Percentiles rank a stretch among this genome's conserved stretches.
Conservation (phyloP, 805 yeast species). For the Komagataella ulmi region DNA sequence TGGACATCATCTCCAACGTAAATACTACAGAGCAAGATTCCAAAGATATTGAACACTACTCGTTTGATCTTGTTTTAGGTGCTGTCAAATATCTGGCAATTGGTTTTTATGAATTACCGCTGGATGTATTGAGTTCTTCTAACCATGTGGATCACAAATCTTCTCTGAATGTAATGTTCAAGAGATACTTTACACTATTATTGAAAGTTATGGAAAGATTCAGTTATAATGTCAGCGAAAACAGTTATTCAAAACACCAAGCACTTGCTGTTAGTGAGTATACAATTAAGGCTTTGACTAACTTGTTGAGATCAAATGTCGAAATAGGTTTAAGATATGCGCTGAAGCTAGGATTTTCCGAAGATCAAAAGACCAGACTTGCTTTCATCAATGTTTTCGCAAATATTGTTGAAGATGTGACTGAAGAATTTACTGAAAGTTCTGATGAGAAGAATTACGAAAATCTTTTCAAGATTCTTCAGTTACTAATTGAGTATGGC, state of each 20-base stretch:
- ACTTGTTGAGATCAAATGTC: conserved; percentile 57
- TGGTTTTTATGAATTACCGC: conserved; percentile 38
- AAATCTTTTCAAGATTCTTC: background rate
- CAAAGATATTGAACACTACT: conserved; percentile 31
- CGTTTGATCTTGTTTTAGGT: conserved; percentile 51
- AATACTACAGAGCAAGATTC: conserved; percentile 6
- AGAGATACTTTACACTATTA: conserved; percentile 51
- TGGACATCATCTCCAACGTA: conserved; percentile 6
- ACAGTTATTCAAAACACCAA: conserved; percentile 30
- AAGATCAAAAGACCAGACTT: conserved; percentile 47
- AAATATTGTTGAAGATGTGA: conserved; percentile 32
- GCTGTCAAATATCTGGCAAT: conserved; percentile 44
- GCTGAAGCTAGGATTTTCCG: conserved; percentile 66
- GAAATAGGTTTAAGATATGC: conserved; percentile 69
- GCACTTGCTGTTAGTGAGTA: conserved; percentile 44
- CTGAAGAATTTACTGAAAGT: conserved; percentile 5
- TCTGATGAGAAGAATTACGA: conserved; percentile 3
- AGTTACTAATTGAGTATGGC: background rate
- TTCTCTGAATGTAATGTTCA: conserved; percentile 37
- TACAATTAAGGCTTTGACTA: conserved; percentile 52
- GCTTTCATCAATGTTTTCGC: conserved; percentile 72
- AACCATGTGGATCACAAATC: conserved; percentile 25
- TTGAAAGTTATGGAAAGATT: conserved; percentile 39
- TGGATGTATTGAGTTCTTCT: conserved; percentile 43
- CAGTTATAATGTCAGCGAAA: conserved; percentile 11